Conservation (phyloP, 768 basidiomycete species). For the Hydnum rufescens region DNA sequence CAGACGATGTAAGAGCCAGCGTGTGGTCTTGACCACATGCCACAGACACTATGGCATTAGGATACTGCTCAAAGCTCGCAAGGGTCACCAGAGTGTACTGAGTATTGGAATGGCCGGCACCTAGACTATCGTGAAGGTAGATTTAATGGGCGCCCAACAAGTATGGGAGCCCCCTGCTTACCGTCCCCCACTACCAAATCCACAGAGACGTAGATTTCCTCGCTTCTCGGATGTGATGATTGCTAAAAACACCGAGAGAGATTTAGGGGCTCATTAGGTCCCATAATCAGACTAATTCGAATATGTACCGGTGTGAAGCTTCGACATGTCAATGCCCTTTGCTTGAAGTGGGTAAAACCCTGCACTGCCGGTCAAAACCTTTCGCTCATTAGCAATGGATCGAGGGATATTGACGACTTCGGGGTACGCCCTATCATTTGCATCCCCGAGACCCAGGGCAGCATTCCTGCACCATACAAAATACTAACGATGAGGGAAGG, state of each 20-base stretch:
- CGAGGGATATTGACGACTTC: constrained; percentile 44
- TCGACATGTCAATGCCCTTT: constrained; percentile 59
- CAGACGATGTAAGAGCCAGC: constrained; percentile 55
- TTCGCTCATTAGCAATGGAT: constrained; percentile 11
- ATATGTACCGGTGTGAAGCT: constrained; percentile 58
- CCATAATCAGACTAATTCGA: neutral
- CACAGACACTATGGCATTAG: constrained; percentile 21
- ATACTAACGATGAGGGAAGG: neutral
- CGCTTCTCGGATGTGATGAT: constrained; percentile 53
- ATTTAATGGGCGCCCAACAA: neutral
- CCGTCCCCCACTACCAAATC: constrained; percentile 79
- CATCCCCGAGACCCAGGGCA: constrained; percentile 67
- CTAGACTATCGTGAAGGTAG: neutral
- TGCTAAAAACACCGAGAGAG: constrained; percentile 14
- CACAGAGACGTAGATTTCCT: constrained; percentile 67
- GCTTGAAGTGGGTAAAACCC: constrained; percentile 41
- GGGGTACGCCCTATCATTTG: constrained; percentile 55
- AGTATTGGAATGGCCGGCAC: neutral
- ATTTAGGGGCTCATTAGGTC: neutral
- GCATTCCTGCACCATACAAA: constrained; percentile 39
- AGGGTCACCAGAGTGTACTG: neutral
- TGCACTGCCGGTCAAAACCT: constrained; percentile 15
- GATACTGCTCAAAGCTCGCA: neutral
- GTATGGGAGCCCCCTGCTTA: too few species aligned
- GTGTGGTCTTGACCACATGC: constrained; percentile 93